phyloP scores from a whole-genome alignment of 352 stramenopile species.

The Globisporangium polare region DNA sequence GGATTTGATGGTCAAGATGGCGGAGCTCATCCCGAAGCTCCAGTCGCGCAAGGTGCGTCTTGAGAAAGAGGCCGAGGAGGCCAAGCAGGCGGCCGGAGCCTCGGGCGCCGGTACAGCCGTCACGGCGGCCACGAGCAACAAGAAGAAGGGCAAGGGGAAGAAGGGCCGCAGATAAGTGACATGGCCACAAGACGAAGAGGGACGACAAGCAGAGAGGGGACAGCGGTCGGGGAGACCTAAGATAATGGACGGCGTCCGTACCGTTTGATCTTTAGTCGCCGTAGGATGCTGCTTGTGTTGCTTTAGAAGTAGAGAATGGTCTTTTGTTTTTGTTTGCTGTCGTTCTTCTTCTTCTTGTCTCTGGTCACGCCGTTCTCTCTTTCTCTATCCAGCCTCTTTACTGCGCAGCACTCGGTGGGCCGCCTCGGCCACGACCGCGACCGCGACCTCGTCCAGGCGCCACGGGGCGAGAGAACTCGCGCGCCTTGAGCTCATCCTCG shows the following conservation, averaged over 20 bases:
- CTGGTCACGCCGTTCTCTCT: neutral
- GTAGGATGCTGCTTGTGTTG: neutral
- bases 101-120: constrained; percentile 24
- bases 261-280: too few relatives aligned
- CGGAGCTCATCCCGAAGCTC: constrained; percentile 81
- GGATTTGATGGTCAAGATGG: constrained; percentile 78
- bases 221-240: neutral
- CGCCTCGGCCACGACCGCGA: constrained; percentile 42
- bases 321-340: neutral
- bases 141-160: constrained; percentile 84
- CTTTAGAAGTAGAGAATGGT: neutral
- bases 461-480: constrained; percentile 70
- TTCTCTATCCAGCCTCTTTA: neutral
- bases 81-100: constrained; percentile 30
- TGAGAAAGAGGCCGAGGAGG: constrained; percentile 62
- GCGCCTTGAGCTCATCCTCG: constrained; percentile 60
- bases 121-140: constrained; percentile 37
- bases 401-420: constrained; percentile 16
- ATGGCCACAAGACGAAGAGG: neutral
- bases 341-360: neutral
- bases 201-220: neutral
- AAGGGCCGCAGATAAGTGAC: constrained; percentile 77
- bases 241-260: too few relatives aligned
- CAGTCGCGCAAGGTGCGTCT: constrained; percentile 77
- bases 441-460: constrained; percentile 60